A percentile compares a stretch with the other conserved stretches of the same genome.
phyloP scores from a whole-genome alignment of 345 rosid species.

The Populus tremula region DNA sequence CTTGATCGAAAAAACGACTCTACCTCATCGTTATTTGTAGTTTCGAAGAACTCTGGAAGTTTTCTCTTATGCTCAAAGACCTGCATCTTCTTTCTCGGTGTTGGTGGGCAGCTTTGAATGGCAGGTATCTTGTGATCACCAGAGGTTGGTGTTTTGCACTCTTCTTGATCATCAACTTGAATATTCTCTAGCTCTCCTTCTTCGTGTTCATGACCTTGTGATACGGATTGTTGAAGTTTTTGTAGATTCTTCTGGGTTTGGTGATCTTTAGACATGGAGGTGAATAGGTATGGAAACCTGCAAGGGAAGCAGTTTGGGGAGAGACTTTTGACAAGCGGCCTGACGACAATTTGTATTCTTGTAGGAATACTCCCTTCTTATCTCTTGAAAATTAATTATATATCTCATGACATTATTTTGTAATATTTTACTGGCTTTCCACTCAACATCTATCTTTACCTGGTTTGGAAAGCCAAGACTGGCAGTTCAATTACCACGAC shows the following conservation, averaged over 20 bases:
- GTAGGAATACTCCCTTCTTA: constrained; percentile 8
- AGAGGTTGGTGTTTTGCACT: constrained; percentile 50
- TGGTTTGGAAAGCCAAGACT: not conserved
- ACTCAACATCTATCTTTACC: not conserved
- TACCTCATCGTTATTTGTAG: constrained; percentile 39
- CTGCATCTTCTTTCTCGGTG: constrained; percentile 41
- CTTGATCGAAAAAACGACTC: constrained; percentile 47
- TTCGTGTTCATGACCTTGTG: not conserved
- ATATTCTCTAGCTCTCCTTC: not conserved
- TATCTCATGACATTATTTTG: not conserved
- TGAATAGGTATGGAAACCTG: constrained; percentile 13
- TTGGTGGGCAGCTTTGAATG: constrained; percentile 50
- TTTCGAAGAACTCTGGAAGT: constrained; percentile 42
- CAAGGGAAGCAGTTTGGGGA: constrained; percentile 12
- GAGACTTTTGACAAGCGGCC: not conserved
- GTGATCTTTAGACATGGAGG: constrained; percentile 27
- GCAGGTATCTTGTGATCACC: constrained; percentile 46
- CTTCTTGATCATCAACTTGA: constrained; percentile 5
- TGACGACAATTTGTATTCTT: constrained; percentile 14
- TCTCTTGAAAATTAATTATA: constrained; percentile 8
- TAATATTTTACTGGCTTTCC: not conserved
- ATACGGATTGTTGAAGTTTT: not conserved
- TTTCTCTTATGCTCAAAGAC: constrained; percentile 29
- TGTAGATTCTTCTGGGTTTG: not conserved
- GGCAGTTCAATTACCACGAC: not conserved